phyloP scores from a whole-genome alignment of 352 stramenopile genomes.

The Peronospora farinosa region DNA sequence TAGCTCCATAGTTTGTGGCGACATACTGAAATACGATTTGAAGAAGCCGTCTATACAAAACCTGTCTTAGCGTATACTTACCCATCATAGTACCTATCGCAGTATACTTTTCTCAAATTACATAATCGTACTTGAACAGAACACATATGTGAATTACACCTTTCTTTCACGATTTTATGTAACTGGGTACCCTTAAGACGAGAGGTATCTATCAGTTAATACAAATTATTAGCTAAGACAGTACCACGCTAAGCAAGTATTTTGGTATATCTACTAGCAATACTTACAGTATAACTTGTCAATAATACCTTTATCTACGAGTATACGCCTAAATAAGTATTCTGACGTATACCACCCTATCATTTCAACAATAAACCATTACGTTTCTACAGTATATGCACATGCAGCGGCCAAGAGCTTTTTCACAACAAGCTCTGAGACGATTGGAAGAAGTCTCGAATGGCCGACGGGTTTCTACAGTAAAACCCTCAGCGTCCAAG shows the following conservation, averaged over 20 bases:
- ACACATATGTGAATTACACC: not conserved
- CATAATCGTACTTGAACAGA: slow-evolving; percentile 2
- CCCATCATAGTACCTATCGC: not conserved
- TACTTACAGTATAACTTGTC: no score
- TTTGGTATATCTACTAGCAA: no score
- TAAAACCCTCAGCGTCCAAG: slow-evolving; percentile 21
- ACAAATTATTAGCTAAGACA: no score
- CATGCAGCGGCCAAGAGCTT: slow-evolving; percentile 43
- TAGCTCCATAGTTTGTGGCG: slow-evolving; percentile 5
- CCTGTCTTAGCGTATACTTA: slow-evolving; percentile 17
- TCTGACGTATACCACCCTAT: not conserved
- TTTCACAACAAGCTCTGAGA: slow-evolving; percentile 57
- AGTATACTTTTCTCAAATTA: slow-evolving; percentile 6
- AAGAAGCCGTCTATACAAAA: slow-evolving; percentile 13
- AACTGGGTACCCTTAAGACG: no score
- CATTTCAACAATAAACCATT: not conserved
- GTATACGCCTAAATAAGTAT: not conserved
- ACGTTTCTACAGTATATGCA: not conserved
- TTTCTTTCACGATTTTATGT: no score
- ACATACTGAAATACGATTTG: slow-evolving; percentile 13
- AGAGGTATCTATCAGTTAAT: no score
- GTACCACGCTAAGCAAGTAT: no score
- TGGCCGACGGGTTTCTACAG: slow-evolving; percentile 30
- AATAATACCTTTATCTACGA: no score
- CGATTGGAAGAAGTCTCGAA: slow-evolving; percentile 35